phyloP scores from a whole-genome alignment of 1,139 yeast genomes.

The Martiniozyma asiatica region DNA sequence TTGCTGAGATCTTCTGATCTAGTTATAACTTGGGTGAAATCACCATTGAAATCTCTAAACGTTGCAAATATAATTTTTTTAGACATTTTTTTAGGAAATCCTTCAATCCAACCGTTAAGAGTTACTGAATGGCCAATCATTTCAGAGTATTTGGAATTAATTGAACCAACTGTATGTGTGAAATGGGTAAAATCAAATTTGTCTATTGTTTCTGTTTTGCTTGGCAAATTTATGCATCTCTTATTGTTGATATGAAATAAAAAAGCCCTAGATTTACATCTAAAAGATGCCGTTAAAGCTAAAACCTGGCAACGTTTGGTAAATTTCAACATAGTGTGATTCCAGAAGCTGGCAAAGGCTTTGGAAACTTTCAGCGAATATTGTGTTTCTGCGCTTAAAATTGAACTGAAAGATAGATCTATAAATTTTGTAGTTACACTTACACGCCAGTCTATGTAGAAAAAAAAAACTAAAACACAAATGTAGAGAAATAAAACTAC shows the following conservation, averaged over 20 bases:
- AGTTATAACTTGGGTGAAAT: constrained; percentile 52
- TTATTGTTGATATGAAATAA: too few relatives aligned
- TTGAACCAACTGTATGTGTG: constrained; percentile 21
- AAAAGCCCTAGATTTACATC: too few relatives aligned
- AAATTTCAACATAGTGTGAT: too few relatives aligned
- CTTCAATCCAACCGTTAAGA: constrained; percentile 73
- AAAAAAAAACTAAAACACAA: too few relatives aligned
- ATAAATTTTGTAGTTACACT: too few relatives aligned
- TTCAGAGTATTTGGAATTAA: constrained; percentile 8
- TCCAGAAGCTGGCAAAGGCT: too few relatives aligned
- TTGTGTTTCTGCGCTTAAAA: too few relatives aligned
- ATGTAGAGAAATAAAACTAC: neutral
- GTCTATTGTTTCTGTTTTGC: constrained; percentile 11
- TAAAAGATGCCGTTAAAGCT: too few relatives aligned
- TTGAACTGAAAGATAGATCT: too few relatives aligned
- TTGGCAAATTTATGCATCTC: constrained; percentile 11
- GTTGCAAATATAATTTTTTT: constrained; percentile 53
- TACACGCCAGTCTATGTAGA: too few relatives aligned
- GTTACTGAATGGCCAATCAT: constrained; percentile 15
- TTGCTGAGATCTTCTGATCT: constrained; percentile 29
- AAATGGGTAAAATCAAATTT: constrained; percentile 23
- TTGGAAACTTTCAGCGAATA: too few relatives aligned
- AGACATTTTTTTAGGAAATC: constrained; percentile 56
- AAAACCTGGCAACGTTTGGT: too few relatives aligned
- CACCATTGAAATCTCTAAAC: constrained; percentile 63